Evolutionary conservation across 169 alveolate genomes (phyloP).

Genomic region (Neospora caninum): DNA sequence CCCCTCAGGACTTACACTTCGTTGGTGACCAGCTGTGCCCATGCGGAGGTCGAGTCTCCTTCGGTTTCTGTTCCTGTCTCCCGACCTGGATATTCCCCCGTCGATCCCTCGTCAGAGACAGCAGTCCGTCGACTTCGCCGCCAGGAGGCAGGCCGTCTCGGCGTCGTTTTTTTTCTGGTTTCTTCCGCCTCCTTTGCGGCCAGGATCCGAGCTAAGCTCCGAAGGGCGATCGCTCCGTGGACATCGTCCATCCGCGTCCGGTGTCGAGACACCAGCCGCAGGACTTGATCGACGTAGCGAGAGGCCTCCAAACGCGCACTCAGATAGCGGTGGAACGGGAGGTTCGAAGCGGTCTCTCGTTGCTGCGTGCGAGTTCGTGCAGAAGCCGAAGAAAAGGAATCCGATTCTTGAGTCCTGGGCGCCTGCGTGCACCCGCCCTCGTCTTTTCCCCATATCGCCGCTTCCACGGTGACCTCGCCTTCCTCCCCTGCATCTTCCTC

Average conservation of each 20-base stretch:
- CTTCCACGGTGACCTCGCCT: too few relatives aligned
- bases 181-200: background rate
- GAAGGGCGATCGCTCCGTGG: constrained; percentile 21
- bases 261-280: background rate
- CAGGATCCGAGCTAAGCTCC: background rate
- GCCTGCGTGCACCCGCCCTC: too few relatives aligned
- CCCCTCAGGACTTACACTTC: background rate
- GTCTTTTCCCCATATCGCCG: too few relatives aligned
- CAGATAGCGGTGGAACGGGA: constrained; percentile 15
- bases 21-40: background rate
- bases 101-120: background rate
- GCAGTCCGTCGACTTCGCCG: background rate
- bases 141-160: too few relatives aligned
- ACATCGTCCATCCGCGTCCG: constrained; percentile 36
- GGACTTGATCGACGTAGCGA: background rate
- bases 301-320: background rate
- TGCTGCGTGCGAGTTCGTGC: too few relatives aligned
- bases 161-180: background rate
- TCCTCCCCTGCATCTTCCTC: too few relatives aligned
- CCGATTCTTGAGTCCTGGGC: too few relatives aligned
- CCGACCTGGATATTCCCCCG: background rate
- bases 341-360: background rate
- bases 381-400: too few relatives aligned
- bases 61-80: background rate
- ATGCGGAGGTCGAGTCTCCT: background rate